phyloP scores from a whole-genome alignment of 2,329 filamentous ascomycete species.

The Penicillium decumbens region DNA sequence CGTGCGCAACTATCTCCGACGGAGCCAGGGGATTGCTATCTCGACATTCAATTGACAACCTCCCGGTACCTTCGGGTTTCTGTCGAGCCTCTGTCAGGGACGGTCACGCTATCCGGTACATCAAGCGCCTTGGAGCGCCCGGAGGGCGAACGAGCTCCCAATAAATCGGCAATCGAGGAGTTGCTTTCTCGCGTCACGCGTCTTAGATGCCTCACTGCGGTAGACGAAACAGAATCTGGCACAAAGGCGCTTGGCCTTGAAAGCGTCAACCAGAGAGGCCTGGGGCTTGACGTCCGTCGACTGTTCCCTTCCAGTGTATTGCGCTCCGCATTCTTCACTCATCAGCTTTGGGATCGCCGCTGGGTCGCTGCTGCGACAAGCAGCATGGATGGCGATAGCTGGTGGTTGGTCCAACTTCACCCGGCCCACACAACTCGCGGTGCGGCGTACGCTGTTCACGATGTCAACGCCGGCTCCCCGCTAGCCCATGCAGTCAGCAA shows the following conservation, averaged over 20 bases:
- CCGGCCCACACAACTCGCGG: conserved; percentile 14
- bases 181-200: conserved; percentile 37
- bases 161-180: conserved; percentile 42
- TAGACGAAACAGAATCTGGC: conserved; percentile 39
- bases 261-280: conserved; percentile 32
- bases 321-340: conserved; percentile 60
- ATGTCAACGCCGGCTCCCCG: conserved; percentile 17
- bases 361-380: conserved; percentile 71
- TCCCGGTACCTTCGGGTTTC: conserved; percentile 57
- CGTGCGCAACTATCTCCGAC: conserved; percentile 54
- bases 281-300: conserved; percentile 49
- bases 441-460: conserved; percentile 4
- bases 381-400: conserved; percentile 68
- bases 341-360: conserved; percentile 52
- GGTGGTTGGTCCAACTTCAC: conserved; percentile 61
- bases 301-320: conserved; percentile 61
- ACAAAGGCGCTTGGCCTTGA: conserved; percentile 38
- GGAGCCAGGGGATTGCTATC: conserved; percentile 62
- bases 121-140: conserved; percentile 53
- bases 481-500: conserved; percentile 30
- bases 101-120: conserved; percentile 64
- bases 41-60: conserved; percentile 67
- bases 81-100: conserved; percentile 75
- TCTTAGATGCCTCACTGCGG: conserved; percentile 37
- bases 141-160: conserved; percentile 62